Percentiles rank a stretch among this genome's conserved stretches.
Conservation (phyloP, 768 basidiomycete species). For the Trametes cubensis region DNA sequence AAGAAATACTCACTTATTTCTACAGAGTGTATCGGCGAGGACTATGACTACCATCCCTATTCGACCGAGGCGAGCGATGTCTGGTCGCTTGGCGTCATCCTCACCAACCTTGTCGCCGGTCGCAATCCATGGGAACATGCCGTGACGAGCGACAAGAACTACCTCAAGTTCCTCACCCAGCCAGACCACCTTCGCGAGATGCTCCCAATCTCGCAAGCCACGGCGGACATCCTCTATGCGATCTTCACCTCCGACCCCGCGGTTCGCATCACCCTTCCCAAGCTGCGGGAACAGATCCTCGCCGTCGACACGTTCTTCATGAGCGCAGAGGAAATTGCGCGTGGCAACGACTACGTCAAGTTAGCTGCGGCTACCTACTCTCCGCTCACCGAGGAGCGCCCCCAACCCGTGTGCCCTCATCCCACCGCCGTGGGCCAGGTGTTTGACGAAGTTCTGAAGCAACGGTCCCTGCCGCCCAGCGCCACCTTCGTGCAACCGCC, state of each 20-base stretch:
- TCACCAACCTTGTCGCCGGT: constrained; percentile 56
- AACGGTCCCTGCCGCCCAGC: background rate
- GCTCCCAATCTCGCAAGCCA: constrained; percentile 52
- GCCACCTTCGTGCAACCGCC: background rate
- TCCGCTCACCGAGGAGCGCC: background rate
- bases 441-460: background rate
- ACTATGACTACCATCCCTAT: constrained; percentile 32
- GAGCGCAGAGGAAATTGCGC: constrained; percentile 48
- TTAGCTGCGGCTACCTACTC: constrained; percentile 30
- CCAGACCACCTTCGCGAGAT: constrained; percentile 49
- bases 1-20: background rate
- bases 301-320: constrained; percentile 64
- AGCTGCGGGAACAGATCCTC: constrained; percentile 59
- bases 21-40: constrained; percentile 32
- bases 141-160: constrained; percentile 48
- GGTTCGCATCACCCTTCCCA: constrained; percentile 61
- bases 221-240: constrained; percentile 48
- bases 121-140: constrained; percentile 58
- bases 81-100: constrained; percentile 49
- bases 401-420: background rate
- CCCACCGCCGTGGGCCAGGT: background rate
- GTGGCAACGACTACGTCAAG: constrained; percentile 33
- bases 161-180: constrained; percentile 48
- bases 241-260: constrained; percentile 71
- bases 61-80: constrained; percentile 40